Evolutionary conservation across 2,329 filamentous ascomycete species (phyloP).

Genomic region (Leptographium procerum): DNA sequence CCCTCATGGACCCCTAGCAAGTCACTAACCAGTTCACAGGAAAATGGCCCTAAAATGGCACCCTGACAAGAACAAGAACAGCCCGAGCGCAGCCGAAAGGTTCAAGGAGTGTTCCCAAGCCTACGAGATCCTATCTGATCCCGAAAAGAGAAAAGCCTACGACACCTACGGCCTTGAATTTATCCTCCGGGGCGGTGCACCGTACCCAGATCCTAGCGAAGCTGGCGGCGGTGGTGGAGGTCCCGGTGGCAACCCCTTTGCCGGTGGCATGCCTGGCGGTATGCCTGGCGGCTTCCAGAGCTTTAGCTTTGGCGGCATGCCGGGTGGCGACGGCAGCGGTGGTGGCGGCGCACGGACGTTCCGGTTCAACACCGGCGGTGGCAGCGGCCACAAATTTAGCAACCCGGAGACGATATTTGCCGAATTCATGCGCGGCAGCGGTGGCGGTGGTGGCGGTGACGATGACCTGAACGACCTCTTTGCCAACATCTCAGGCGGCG

Average conservation of each 20-base stretch:
- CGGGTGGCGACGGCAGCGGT: conserved; percentile 36
- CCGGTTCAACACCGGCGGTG: conserved; percentile 50
- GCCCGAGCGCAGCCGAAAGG: conserved; percentile 73
- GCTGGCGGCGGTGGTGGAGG: conserved; percentile 16
- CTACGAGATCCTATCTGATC: conserved; percentile 95
- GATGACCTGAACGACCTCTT: conserved; percentile 46
- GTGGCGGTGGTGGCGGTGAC: conserved; percentile 31
- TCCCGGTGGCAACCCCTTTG: conserved; percentile 47
- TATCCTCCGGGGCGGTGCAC: conserved; percentile 66
- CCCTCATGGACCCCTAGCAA: no score
- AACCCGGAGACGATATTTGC: conserved; percentile 76
- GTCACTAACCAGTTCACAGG: conserved; percentile 31
- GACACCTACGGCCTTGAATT: conserved; percentile 93
- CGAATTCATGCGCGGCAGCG: conserved; percentile 60
- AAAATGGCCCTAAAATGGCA: conserved; percentile 88
- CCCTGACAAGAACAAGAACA: conserved; percentile 96
- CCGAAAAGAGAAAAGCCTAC: conserved; percentile 91
- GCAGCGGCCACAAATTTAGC: conserved; percentile 67
- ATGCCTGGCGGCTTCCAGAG: conserved; percentile 34
- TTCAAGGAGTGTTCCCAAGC: conserved; percentile 98
- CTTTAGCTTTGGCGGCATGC: conserved; percentile 27
- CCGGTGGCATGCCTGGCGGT: conserved; percentile 30
- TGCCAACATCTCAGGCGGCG: conserved; percentile 27
- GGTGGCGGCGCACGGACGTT: conserved; percentile 45
- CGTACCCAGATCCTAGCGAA: conserved; percentile 28